These are phyloP conservation scores for Scheffersomyces insectosa DNA, from an alignment of 1,139 yeast species.

Conservation along the genomic window DNA sequence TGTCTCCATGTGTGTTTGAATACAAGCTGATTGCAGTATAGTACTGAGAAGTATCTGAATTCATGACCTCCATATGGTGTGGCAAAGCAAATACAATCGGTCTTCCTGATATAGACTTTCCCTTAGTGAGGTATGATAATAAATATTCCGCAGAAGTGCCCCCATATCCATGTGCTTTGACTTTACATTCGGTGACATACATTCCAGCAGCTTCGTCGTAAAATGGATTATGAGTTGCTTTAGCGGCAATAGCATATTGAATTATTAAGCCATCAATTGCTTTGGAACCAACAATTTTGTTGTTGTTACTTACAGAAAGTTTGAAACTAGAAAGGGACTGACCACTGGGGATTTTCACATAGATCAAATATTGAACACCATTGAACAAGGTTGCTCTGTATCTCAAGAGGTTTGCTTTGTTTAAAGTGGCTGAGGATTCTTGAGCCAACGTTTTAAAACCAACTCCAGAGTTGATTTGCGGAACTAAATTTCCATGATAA, in stretches of 20 bases:
- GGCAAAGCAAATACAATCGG: conserved; percentile 66
- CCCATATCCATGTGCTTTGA: conserved; percentile 23
- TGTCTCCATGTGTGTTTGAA: conserved; percentile 65
- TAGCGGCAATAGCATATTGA: conserved; percentile 54
- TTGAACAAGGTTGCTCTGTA: conserved; percentile 51
- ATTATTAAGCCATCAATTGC: conserved; percentile 53
- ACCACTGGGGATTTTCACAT: conserved; percentile 47
- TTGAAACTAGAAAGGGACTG: conserved; percentile 18
- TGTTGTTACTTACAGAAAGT: conserved; percentile 33
- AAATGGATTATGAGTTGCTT: conserved; percentile 21
- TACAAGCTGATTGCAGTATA: conserved; percentile 51
- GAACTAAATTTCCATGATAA: conserved; percentile 33
- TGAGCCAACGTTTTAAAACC: conserved; percentile 30
- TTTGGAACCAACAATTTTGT: conserved; percentile 40
- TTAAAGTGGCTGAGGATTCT: conserved; percentile 37
- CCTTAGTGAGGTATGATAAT: conserved; percentile 51
- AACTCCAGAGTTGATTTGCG: conserved; percentile 7
- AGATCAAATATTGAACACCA: conserved; percentile 55
- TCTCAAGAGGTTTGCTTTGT: conserved; percentile 41
- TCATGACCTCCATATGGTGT: conserved; percentile 60
- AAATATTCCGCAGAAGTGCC: conserved; percentile 46
- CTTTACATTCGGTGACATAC: conserved; percentile 28
- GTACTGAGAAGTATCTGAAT: conserved; percentile 27
- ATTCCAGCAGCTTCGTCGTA: conserved; percentile 33
- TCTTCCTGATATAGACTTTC: conserved; percentile 51